Base-by-base conservation (phyloP, 2,329 filamentous ascomycete genomes). In the Hirsutella rhossiliensis region DNA sequence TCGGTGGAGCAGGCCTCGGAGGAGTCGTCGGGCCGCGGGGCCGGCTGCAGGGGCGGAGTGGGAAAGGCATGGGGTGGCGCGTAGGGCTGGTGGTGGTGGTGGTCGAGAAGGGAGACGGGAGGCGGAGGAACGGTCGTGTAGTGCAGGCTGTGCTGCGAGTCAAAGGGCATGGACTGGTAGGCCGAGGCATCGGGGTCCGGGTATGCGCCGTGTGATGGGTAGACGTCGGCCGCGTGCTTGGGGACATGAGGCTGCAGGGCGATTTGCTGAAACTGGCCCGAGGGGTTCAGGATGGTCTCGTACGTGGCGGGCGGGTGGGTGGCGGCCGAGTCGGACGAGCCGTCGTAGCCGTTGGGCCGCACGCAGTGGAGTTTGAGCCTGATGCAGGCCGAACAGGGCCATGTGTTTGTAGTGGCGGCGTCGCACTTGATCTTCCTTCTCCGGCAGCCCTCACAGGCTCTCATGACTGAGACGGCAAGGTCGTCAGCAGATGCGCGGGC, bases 371-470 rank as follows among this genome's bases (percentile, higher is more conserved):
- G 76, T 68, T 96, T 97, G 49, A 97, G 71, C 41, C 90, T 80
- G 49, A 88, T 84, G 62, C 90, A 98, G 31, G 92, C 87, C 36
- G 89, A 92, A 64, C 90, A 97, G 27, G 92, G 92, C 90, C 92
- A 97, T 32, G 87, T 88, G 62, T 97, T 96, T 36, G 89, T 96
- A 13, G 90, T 95, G 18, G 90, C 90, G 43, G 90, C 88, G 68
- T 97, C 92, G 67, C 90, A 98, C 64, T 95, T 95, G 61, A 98
- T 98, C 66, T 98, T 98, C 57, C 90, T 80, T 64, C 88, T 82
- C 49, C 90, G 78, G 60, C 90, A 97, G 48, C 90, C 90, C 67
- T 96, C 90, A 63, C 90, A 97, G 45, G 90, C 92, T 70, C 92
- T 82, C 88, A 95, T 96, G 43, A 96, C 90, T 94, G 51, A 18